Conservation (phyloP, 1,284 basidiomycete genomes). For the Pseudozyma flocculosa region DNA sequence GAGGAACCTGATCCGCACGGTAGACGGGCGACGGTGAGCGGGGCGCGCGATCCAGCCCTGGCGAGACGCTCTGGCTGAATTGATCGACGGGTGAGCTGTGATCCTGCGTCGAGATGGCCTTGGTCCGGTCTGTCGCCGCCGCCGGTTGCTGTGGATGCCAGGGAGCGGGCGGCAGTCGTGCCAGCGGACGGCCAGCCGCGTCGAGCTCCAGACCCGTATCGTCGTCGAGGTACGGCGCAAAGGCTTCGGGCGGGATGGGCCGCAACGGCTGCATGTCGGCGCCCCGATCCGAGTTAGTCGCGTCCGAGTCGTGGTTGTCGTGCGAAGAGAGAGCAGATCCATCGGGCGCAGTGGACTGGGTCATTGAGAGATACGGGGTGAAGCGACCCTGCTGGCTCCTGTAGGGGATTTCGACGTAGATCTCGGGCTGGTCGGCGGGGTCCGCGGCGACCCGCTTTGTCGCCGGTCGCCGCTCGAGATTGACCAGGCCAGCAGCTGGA, state of each 20-base stretch:
- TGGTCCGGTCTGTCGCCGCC: background rate
- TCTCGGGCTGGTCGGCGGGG: background rate
- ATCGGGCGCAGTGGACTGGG: background rate
- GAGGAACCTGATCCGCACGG: background rate
- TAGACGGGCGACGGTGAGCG: background rate
- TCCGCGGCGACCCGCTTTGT: background rate
- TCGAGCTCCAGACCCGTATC: constrained; percentile 25
- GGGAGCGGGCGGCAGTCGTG: background rate
- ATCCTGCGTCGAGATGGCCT: background rate
- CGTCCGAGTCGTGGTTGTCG: too few species aligned
- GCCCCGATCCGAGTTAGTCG: too few species aligned
- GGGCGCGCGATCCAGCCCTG: background rate
- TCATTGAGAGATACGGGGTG: background rate
- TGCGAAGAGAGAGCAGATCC: too few species aligned
- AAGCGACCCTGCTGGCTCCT: background rate
- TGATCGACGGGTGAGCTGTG: constrained; percentile 25
- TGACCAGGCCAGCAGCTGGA: too few species aligned
- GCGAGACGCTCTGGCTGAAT: constrained; percentile 12
- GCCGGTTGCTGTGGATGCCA: background rate
- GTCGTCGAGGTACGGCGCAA: constrained; percentile 26
- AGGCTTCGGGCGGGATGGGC: constrained; percentile 10
- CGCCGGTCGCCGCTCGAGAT: too few species aligned
- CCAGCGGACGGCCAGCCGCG: background rate
- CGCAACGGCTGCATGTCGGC: constrained; percentile 7
- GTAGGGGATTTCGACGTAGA: background rate